Evolutionary conservation across 2,329 filamentous ascomycete genomes (phyloP).

Genomic region (Lizonia empirigonia): DNA sequence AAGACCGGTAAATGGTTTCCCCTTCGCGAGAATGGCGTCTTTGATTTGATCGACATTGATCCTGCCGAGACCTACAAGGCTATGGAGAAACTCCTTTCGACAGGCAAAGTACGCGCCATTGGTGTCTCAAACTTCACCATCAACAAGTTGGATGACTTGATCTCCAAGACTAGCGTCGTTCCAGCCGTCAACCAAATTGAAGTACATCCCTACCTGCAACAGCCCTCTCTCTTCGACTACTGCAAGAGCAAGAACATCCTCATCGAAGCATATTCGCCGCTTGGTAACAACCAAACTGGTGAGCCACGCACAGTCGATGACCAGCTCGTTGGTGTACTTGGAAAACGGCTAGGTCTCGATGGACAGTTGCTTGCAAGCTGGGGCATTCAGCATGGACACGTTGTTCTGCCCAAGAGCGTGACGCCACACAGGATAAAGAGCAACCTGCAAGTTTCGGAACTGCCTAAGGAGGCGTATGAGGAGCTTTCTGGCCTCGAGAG

Average conservation of each 20-base stretch:
- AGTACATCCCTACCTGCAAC: slow-evolving; percentile 62
- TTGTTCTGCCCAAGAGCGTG: slow-evolving; percentile 83
- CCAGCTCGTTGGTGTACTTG: slow-evolving; percentile 23
- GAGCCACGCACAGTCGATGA: slow-evolving; percentile 59
- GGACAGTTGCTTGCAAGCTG: slow-evolving; percentile 79
- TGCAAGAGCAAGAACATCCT: slow-evolving; percentile 74
- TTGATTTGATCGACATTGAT: slow-evolving; percentile 75
- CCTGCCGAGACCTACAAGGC: slow-evolving; percentile 77
- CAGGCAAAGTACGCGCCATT: slow-evolving; percentile 75
- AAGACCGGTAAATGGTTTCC: slow-evolving; percentile 44
- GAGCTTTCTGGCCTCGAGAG: slow-evolving; percentile 58
- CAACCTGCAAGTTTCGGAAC: slow-evolving; percentile 71
- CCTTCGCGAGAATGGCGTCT: slow-evolving; percentile 61
- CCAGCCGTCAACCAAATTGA: slow-evolving; percentile 79
- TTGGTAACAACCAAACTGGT: slow-evolving; percentile 68
- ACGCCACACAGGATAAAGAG: slow-evolving; percentile 72
- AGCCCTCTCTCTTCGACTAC: slow-evolving; percentile 64
- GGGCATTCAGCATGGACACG: slow-evolving; percentile 79
- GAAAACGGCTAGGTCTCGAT: slow-evolving; percentile 62
- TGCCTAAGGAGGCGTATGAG: slow-evolving; percentile 72
- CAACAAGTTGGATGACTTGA: slow-evolving; percentile 71
- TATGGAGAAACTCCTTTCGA: slow-evolving; percentile 69
- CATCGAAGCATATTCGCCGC: slow-evolving; percentile 72
- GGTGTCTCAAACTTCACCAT: slow-evolving; percentile 85
- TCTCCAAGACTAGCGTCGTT: slow-evolving; percentile 67